Conservation (phyloP, 306 rosid species). For the Mimosa pudica region DNA sequence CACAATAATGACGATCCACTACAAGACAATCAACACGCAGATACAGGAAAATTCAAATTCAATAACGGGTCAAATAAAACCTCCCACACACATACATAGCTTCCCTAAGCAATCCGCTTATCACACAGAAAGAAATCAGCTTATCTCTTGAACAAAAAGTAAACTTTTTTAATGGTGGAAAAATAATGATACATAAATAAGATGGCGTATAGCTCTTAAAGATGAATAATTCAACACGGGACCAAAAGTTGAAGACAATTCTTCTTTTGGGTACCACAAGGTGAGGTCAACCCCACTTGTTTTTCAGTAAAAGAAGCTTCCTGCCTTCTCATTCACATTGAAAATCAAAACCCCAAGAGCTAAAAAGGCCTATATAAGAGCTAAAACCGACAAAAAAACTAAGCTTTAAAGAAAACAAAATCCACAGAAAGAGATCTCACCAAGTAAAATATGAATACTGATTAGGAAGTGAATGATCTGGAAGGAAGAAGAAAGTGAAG, state of each 20-base stretch:
- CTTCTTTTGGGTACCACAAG: neutral
- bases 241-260: constrained; percentile 20
- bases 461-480: constrained; percentile 43
- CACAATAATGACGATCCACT: constrained; percentile 33
- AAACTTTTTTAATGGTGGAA: neutral
- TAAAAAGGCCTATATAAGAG: constrained; percentile 23
- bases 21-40: constrained; percentile 28
- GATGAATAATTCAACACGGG: constrained; percentile 38
- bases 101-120: constrained; percentile 28
- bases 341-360: constrained; percentile 19
- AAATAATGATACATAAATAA: constrained; percentile 37
- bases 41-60: neutral
- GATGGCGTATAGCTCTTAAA: constrained; percentile 40
- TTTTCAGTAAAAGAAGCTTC: constrained; percentile 19
- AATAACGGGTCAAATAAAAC: constrained; percentile 5
- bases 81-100: constrained; percentile 26
- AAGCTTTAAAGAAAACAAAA: neutral
- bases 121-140: constrained; percentile 28
- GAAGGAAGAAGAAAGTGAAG: constrained; percentile 24
- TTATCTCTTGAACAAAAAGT: constrained; percentile 15
- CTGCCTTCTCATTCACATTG: constrained; percentile 46
- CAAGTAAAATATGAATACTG: neutral
- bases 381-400: constrained; percentile 16
- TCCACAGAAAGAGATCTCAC: constrained; percentile 34
- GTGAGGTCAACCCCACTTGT: constrained; percentile 46